Percentiles rank a stretch among this genome's conserved stretches.
phyloP scores from a whole-genome alignment of 768 basidiomycete genomes.

The Pisolithus microcarpus region DNA sequence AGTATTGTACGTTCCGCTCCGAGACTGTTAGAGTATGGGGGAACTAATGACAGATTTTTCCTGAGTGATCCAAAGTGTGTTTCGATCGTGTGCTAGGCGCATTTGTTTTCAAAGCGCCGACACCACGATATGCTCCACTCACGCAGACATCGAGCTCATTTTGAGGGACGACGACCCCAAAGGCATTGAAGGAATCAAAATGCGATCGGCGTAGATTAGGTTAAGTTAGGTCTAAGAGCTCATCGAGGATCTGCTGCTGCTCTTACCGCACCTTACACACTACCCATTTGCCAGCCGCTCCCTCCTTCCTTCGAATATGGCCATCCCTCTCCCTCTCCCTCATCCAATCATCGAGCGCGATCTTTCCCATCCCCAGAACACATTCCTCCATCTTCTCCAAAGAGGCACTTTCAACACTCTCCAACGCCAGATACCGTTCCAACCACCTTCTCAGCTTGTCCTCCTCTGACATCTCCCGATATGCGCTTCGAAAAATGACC shows the following conservation, averaged over 20 bases:
- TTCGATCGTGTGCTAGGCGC: no score
- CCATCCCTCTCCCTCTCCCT: conserved; percentile 34
- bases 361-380: conserved; percentile 7
- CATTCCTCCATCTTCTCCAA: no score
- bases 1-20: no score
- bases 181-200: conserved; percentile 88
- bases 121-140: no score
- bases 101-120: no score
- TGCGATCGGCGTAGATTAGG: conserved; percentile 85
- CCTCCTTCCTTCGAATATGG: conserved; percentile 52
- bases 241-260: conserved; percentile 31
- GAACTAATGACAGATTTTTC: no score
- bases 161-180: no score
- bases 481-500: conserved; percentile 52
- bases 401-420: conserved; percentile 23
- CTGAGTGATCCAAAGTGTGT: no score
- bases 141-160: no score
- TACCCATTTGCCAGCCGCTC: conserved; percentile 51
- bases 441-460: conserved; percentile 43
- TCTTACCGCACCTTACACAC: conserved; percentile 43
- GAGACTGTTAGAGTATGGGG: no score
- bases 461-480: conserved; percentile 47
- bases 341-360: conserved; percentile 50
- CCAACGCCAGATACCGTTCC: conserved; percentile 39
- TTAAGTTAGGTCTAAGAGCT: conserved; percentile 81